Base-by-base conservation (phyloP, 2,329 filamentous ascomycete genomes). In the Cryphonectria nitschkei region DNA sequence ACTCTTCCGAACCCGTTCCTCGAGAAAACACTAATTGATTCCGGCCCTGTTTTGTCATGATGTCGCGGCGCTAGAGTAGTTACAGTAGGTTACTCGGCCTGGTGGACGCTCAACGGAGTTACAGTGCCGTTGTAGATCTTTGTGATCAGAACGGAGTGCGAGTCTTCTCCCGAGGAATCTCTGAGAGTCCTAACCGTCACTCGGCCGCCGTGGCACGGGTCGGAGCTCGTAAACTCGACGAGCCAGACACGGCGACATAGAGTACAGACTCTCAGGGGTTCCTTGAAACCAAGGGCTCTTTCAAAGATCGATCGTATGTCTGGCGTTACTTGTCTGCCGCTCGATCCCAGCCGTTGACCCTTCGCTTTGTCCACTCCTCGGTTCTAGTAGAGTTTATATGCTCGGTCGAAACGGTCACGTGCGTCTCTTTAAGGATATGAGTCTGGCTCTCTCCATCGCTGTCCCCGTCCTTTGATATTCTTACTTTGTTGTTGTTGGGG, bases 401-500 rank as follows among this genome's bases (percentile, higher is more conserved):
- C 56, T 74, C 73, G 11, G 69, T 72, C 32, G 73, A 76, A 52
- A 78, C 73, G 0, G 74, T 75, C 6, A 78, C 74, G 6, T 75
- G 66, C 0, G 79, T 81, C 70, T 81, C 78, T 73, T 81, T 81
- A 68, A 81, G 71, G 34, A 81, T 81, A n/a, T 81, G 78, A 70
- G 78, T 81, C 74, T 81, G 77, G 66, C 79, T 81, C 60, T 80
- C 79, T 5, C 74, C 76, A 70, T 78, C 65, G 70, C 73, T 70
- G 56, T 80, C 79, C 6, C 74, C 75, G 72, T 78, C 65, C 68
- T 72, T 69, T 46, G 65, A 56, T 32, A 71, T 52, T 19, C 64
- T 52, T 1, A 9, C 52, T 3, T 67, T 70, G 62, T 69, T 74
- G 9, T 50, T 69, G 67, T 26, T 52, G 7, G 50, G 29, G 2